Base-by-base conservation (phyloP, 1,139 yeast species). In the Lodderomyces parapsilosis region DNA sequence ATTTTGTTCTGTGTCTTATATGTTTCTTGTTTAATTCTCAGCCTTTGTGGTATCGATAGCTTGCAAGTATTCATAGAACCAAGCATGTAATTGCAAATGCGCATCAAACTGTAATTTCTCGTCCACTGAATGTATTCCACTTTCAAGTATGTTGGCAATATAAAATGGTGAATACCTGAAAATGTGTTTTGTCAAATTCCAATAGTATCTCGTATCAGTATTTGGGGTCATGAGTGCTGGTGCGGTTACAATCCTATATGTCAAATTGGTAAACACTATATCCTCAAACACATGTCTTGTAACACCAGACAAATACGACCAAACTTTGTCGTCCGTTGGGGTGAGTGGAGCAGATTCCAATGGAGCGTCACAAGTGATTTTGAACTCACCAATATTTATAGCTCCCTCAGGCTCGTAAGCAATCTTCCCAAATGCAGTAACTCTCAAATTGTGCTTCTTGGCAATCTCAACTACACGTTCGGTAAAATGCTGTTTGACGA, bases 161-260 rank as follows among this genome's bases (percentile, higher is more conserved):
- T 53, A 53, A 41, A 53, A 51, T 18, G 84, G 86, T 15, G 74
- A 59, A 60, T 75, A 83, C 54, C 96, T 76, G 70, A 74, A 87
- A 47, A 90, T 86, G 58, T 86, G 79, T 43, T 71, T 69, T n/a
- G 90, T 78, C 57, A 89, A 70, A 41, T 71, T 63, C 91, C 94
- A 86, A 65, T 86, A 88, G 58, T 80, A 77, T 57, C 79, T 77
- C 7, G 96, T 88, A 59, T 89, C 96, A 2, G 96, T 89, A 62
- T 88, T 89, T 25, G 87, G 96, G 5, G 87, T 74, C 80, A 86
- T 78, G 41, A 86, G 58, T 15, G 78, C 68, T 9, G 96, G 94
- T 1, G 90, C 67, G 18, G 80, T 68, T 41, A 85, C 68, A 25
- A 82, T 64, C 20, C 79, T 70, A 34, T 68, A 58, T 10, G 56